Base-by-base conservation (phyloP, 176 grass and related monocot species). In the Avena insularis region DNA sequence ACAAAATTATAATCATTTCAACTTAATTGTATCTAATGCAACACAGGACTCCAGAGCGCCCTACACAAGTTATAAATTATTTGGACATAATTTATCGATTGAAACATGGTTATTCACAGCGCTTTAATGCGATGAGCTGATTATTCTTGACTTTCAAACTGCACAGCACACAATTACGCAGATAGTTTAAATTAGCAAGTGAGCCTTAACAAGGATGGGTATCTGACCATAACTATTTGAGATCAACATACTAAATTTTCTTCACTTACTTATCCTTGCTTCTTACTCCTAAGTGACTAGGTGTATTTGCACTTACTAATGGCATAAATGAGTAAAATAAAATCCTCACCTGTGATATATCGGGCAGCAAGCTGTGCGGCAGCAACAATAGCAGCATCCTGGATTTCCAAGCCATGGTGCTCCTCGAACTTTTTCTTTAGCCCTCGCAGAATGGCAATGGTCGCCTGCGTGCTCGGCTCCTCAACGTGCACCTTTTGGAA, bases 401-500 rank as follows among this genome's bases (percentile, higher is more conserved):
- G 69, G 31, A 88, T 81, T 61, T 2, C 13, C 27, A 64, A 14
- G 20, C 49, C 61, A 58, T 83, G 79, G 80, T 88, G 86, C 29
- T 76, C 38, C 58, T 88, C 70, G 12, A 77, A 83, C 46, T 38
- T 77, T 17, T 21, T 27, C 17, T 81, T 79, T 17, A 83, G 80
- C 8, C 79, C 80, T 72, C 50, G 19, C 5, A 83, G 70, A 53
- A 88, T 83, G 48, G 47, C 71, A 68, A 83, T 78, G 19, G 80
- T 83, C 2, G 53, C 71, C 9, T 14, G 46, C 10, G 38, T n/a
- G 19, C 65, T 83, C 0, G 80, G 86, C 46, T 83, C 79, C n/a
- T 76, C 12, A 8, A 88, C 20, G 12, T 83, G 59, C 64, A 88
- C 86, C 69, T 76, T 79, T 56, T 82, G 88, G 75, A 90, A 82